Base-by-base conservation (phyloP, 257 asterid species). In the Penstemon davidsonii region DNA sequence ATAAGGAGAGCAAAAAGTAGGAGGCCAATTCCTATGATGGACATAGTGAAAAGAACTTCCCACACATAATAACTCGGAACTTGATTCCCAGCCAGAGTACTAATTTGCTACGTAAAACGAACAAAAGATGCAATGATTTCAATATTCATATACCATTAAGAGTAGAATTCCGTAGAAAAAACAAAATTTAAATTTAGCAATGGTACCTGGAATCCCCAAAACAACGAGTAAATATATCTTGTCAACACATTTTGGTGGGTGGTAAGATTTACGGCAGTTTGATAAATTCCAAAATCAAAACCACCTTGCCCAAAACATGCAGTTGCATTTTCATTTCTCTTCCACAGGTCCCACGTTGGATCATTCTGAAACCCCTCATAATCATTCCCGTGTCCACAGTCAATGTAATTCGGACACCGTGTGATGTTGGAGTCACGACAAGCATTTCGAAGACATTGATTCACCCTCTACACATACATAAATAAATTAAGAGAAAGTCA, bases 31-130 rank as follows among this genome's bases (percentile, higher is more conserved):
- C 89, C 96, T 10, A 88, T 79, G 56, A 88, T 86, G 67, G 74
- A 79, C 96, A 90, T 88, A 19, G 92, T 91, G 88, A 91, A 91
- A 62, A 86, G 69, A 58, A 88, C 88, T 85, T 88, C 96, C 91
- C 87, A 79, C 5, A 71, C 70, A 66, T 81, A 85, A 74, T 86
- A 88, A 70, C 91, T 91, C 4, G 97, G 97, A 55, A 69, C 77
- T 80, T 74, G 97, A 78, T 91, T 91, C 75, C 95, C 97, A 52
- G 97, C 97, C 55, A 91, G 81, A 4, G 95, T 91, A 72, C 97
- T 88, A 62, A 88, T 83, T 91, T 91, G 96, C 96, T 88, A 51
- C 59, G 25, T 4, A 66, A 64, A 60, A 47, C 40, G n/a, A 73
- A 12, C 65, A 78, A 57, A 38, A 51, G 43, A 71, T 66, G 54